A percentile compares a stretch with the other conserved stretches of the same genome.
These are phyloP conservation scores for Elsinoe necatrix DNA, from an alignment of 2,329 filamentous ascomycete genomes.

Conservation along the genomic window DNA sequence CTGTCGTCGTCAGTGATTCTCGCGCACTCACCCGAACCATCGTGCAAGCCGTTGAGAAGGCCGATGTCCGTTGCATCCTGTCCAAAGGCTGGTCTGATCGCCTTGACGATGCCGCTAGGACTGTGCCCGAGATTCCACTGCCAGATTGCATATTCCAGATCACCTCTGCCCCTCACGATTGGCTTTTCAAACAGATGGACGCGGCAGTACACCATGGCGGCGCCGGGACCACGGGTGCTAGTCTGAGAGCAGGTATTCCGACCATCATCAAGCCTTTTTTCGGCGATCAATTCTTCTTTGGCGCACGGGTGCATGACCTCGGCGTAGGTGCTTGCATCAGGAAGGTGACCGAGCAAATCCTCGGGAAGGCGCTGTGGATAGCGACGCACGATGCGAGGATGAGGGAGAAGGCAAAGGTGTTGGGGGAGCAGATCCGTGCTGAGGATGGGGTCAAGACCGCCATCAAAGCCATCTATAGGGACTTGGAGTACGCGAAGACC, in stretches of 20 bases:
- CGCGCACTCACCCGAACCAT: slow-evolving; percentile 85
- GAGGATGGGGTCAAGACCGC: slow-evolving; percentile 86
- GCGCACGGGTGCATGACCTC: slow-evolving; percentile 77
- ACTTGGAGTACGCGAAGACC: slow-evolving; percentile 83
- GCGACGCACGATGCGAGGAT: slow-evolving; percentile 84
- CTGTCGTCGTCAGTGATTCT: slow-evolving; percentile 86
- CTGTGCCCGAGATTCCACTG: slow-evolving; percentile 56
- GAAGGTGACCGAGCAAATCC: slow-evolving; percentile 78
- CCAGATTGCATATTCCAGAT: slow-evolving; percentile 81
- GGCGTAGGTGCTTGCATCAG: slow-evolving; percentile 85
- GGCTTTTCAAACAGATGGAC: slow-evolving; percentile 90
- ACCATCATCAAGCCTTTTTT: slow-evolving; percentile 97
- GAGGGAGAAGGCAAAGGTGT: slow-evolving; percentile 71
- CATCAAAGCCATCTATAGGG: slow-evolving; percentile 87
- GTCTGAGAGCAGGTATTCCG: slow-evolving; percentile 78
- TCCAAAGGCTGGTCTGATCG: slow-evolving; percentile 97
- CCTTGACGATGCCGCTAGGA: slow-evolving; percentile 49
- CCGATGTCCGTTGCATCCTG: slow-evolving; percentile 87
- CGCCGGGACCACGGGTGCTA: slow-evolving; percentile 88
- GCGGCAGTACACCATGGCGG: slow-evolving; percentile 92
- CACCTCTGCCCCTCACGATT: slow-evolving; percentile 87
- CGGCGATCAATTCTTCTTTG: slow-evolving; percentile 96
- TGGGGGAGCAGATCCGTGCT: slow-evolving; percentile 81
- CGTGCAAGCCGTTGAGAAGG: slow-evolving; percentile 79
- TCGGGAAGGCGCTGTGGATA: slow-evolving; percentile 83